Base-by-base conservation (phyloP, 2,329 filamentous ascomycete genomes). In the Sporothrix curviconia region DNA sequence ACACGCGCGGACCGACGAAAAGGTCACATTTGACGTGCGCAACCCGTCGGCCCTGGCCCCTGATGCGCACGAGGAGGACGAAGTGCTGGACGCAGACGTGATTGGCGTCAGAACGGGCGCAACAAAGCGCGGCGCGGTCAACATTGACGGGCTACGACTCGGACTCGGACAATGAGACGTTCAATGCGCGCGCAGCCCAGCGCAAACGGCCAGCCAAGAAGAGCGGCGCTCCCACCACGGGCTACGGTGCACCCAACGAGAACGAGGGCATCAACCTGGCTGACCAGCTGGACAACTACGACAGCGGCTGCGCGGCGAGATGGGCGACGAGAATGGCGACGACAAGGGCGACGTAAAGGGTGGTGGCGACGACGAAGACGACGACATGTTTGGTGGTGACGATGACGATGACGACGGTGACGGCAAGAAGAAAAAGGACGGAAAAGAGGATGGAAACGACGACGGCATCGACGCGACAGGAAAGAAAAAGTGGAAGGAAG, bases 121-220 rank as follows among this genome's bases (percentile, higher is more conserved):
- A 32, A 89, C 90, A 0, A 96, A 96, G 71, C 89, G 94, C 61
- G 92, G 92, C 64, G 94, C 92, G 0, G 89, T 99, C 56, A 96
- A 97, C 67, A 84, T 99, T 40, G 94, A 97, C 67, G 94, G n/a
- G 94, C 52, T 99, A 97, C 74, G 92, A 97, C 65, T 94, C 88
- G 9, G 94, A 99, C 72, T 95, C 92, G 2, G 83, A 87, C 54
- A 92, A 95, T 63, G 94, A 97, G 68, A 91, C 89, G 44, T 95
- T 96, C 70, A 83, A 94, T 64, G 81, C 81, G 32, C 82, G 89
- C 53, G 87, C 88, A 6, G 83, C 85, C 59, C 79, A 80, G 57
- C 81, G 81, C 62, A 73, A 74, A 4, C 74, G 75, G 57, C 59
- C 61, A 2, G 58, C 65, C n/a, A 53, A 43, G 28, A 50, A 51